Conservation (phyloP, 345 rosid genomes). For the Erysimum cheiranthoides region DNA sequence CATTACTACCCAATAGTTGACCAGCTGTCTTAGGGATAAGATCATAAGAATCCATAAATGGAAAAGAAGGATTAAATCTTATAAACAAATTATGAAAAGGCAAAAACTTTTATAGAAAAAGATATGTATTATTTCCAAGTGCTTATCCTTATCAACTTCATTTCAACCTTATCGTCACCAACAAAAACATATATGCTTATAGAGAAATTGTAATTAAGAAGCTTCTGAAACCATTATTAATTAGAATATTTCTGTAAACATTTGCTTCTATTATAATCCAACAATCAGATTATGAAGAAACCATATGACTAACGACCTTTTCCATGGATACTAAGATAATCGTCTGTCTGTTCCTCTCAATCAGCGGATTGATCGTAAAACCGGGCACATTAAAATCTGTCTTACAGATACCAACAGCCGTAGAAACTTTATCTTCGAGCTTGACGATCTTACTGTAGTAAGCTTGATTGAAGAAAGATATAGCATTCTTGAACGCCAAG, state of each 20-base stretch:
- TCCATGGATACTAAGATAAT: conserved; percentile 22
- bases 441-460: conserved; percentile 3
- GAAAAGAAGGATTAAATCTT: neutral
- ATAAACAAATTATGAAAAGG: neutral
- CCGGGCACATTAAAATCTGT: conserved; percentile 23
- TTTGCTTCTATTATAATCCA: neutral
- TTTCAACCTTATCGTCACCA: conserved; percentile 1
- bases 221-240: neutral
- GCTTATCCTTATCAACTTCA: neutral
- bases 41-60: neutral
- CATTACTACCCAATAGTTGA: neutral
- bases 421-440: neutral
- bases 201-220: conserved; percentile 22
- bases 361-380: conserved; percentile 29
- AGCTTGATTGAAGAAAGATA: conserved; percentile 15
- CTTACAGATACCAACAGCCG: conserved; percentile 32
- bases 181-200: conserved; percentile 1
- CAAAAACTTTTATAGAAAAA: neutral
- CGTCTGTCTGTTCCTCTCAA: conserved; percentile 25
- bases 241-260: conserved; percentile 1
- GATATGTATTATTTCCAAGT: neutral
- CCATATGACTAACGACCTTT: conserved; percentile 11
- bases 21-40: neutral
- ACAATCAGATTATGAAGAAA: conserved; percentile 4
- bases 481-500: conserved; percentile 15